Percentiles rank a stretch among this genome's conserved stretches.
Conservation (phyloP, 2,329 filamentous ascomycete genomes). For the Alternaria sp. region DNA sequence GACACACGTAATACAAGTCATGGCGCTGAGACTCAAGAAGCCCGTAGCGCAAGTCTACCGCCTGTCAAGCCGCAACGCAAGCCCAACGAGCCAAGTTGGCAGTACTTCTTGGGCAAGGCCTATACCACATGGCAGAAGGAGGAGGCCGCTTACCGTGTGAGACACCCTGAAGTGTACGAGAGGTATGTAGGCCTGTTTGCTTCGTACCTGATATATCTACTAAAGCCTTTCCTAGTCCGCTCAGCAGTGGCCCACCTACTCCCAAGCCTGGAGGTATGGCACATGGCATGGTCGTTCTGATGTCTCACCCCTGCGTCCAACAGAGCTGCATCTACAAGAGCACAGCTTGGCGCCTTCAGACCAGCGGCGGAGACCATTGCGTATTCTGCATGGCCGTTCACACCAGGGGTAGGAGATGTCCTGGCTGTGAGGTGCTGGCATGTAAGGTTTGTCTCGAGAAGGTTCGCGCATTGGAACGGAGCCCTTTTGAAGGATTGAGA, state of each 20-base stretch:
- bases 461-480: constrained; percentile 9
- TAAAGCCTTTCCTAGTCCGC: background rate
- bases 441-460: constrained; percentile 16
- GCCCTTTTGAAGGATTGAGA: background rate
- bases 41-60: constrained; percentile 7
- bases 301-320: constrained; percentile 16
- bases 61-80: constrained; percentile 15
- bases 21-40: constrained; percentile 5
- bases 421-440: constrained; percentile 24
- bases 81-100: constrained; percentile 5
- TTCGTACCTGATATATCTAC: background rate
- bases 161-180: constrained; percentile 13
- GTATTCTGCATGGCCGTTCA: constrained; percentile 17
- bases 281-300: constrained; percentile 20
- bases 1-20: background rate
- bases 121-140: constrained; percentile 17
- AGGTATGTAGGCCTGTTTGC: constrained; percentile 1
- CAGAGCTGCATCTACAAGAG: constrained; percentile 11
- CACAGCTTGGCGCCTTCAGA: constrained; percentile 6
- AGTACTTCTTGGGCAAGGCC: constrained; percentile 6
- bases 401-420: constrained; percentile 13
- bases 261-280: constrained; percentile 1
- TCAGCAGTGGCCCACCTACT: background rate
- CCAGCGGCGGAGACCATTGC: constrained; percentile 15
- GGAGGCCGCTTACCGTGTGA: background rate